phyloP scores from a whole-genome alignment of 192 early-diverging fungal species.

The Backusella liffmaniae region DNA sequence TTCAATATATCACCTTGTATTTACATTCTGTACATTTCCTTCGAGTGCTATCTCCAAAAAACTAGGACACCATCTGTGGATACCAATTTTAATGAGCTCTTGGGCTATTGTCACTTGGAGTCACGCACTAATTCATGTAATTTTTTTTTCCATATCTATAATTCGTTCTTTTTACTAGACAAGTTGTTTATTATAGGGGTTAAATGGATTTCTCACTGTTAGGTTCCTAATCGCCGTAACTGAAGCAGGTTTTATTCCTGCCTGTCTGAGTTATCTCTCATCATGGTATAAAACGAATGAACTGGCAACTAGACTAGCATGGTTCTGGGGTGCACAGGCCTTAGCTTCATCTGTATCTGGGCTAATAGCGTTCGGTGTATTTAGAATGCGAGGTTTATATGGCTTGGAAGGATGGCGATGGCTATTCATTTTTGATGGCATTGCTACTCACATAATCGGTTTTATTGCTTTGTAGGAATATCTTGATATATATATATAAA shows the following conservation, averaged over 20 bases:
- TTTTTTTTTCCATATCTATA: background rate
- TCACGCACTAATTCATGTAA: constrained; percentile 6
- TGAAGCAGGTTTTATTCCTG: constrained; percentile 44
- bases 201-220: constrained; percentile 38
- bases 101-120: constrained; percentile 25
- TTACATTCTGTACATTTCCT: constrained; percentile 45
- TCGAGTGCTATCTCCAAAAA: constrained; percentile 48
- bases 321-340: constrained; percentile 50
- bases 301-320: constrained; percentile 47
- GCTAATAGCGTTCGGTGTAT: constrained; percentile 55
- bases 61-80: constrained; percentile 51
- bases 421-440: constrained; percentile 64
- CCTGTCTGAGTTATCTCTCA: constrained; percentile 42
- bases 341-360: constrained; percentile 53
- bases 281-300: constrained; percentile 51
- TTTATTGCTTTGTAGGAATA: constrained; percentile 40
- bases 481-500: background rate
- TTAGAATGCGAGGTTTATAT: constrained; percentile 49
- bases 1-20: constrained; percentile 39
- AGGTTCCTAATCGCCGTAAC: constrained; percentile 45
- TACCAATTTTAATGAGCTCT: constrained; percentile 39
- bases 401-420: constrained; percentile 62
- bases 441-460: constrained; percentile 52
- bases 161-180: background rate
- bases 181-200: constrained; percentile 17